Evolutionary conservation across 2,329 filamentous ascomycete species (phyloP).

Genomic region (Fusarium sterilihyphosum): DNA sequence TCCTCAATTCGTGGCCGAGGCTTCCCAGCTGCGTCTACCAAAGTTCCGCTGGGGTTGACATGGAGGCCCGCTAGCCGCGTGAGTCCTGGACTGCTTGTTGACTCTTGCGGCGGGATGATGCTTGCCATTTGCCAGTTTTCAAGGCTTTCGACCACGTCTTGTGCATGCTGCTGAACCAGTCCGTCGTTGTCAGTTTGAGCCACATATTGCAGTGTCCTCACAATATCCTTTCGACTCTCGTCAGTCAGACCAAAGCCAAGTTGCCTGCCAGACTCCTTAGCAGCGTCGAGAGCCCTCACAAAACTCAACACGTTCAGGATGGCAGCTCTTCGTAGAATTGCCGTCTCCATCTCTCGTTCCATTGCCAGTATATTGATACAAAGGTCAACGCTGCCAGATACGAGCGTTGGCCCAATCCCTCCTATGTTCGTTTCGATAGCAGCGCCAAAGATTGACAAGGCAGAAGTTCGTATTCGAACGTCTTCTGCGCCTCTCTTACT

Average conservation of each 20-base stretch:
- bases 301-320: slow-evolving; percentile 71
- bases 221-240: slow-evolving; percentile 68
- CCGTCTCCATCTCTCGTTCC: slow-evolving; percentile 68
- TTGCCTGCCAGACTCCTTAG: slow-evolving; percentile 56
- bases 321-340: slow-evolving; percentile 73
- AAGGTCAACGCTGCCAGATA: slow-evolving; percentile 69
- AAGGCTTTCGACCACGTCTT: slow-evolving; percentile 73
- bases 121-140: slow-evolving; percentile 68
- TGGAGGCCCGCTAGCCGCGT: slow-evolving; percentile 52
- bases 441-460: slow-evolving; percentile 71
- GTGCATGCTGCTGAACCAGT: slow-evolving; percentile 73
- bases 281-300: slow-evolving; percentile 66
- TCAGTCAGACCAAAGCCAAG: slow-evolving; percentile 65
- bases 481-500: slow-evolving; percentile 74
- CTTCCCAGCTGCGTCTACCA: slow-evolving; percentile 40
- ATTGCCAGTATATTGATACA: slow-evolving; percentile 70
- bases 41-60: slow-evolving; percentile 45
- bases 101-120: slow-evolving; percentile 53
- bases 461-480: slow-evolving; percentile 74
- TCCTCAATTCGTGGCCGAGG: slow-evolving; percentile 65
- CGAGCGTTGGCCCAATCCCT: slow-evolving; percentile 62
- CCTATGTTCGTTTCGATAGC: slow-evolving; percentile 69
- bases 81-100: slow-evolving; percentile 38
- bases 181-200: slow-evolving; percentile 73
- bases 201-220: slow-evolving; percentile 71